Conservation (phyloP, 257 asterid species). For the Ilex aquifolium region DNA sequence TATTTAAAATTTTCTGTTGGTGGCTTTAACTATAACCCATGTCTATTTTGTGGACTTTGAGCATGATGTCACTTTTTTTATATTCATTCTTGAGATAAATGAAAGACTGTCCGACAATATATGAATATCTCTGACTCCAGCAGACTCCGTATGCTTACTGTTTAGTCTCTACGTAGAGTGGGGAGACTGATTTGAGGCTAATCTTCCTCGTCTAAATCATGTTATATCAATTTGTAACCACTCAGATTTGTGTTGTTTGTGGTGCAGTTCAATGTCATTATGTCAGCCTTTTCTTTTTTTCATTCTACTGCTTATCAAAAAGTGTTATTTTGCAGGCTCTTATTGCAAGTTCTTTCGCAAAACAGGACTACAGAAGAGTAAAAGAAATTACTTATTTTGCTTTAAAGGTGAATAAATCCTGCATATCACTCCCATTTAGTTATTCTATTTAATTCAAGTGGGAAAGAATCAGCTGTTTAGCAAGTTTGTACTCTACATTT, state of each 20-base stretch:
- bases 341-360: conserved; percentile 38
- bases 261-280: neutral
- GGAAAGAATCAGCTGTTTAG: neutral
- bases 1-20: too few species aligned
- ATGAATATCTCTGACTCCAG: too few species aligned
- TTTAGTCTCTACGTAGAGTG: too few species aligned
- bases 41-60: too few species aligned
- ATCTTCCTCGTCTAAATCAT: too few species aligned
- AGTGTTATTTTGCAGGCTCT: conserved; percentile 25
- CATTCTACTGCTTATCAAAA: neutral
- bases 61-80: too few species aligned
- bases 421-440: neutral
- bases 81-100: too few species aligned
- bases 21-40: too few species aligned
- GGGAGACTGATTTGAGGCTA: too few species aligned
- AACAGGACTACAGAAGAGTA: conserved; percentile 29
- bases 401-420: conserved; percentile 19
- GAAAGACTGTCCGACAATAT: too few species aligned
- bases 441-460: neutral
- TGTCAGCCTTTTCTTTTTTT: conserved; percentile 1
- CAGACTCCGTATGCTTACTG: too few species aligned
- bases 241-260: neutral
- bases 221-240: neutral
- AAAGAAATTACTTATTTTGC: conserved; percentile 29
- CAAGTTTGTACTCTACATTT: neutral